Base-by-base conservation (phyloP, 257 asterid genomes). In the Nemophila menziesii region DNA sequence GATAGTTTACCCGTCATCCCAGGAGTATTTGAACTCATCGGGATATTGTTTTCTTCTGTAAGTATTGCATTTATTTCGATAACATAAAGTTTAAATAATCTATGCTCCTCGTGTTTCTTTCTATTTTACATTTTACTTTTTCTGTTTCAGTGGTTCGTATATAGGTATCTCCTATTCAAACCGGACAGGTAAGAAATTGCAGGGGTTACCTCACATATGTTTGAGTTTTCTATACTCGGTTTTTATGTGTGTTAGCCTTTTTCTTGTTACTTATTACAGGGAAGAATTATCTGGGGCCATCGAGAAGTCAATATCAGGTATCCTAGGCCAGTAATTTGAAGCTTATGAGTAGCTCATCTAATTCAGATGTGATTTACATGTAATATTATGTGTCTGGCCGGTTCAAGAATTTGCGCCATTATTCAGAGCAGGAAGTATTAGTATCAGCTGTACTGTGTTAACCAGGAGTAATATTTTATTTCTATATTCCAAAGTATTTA, bases 111-210 rank as follows among this genome's bases (percentile, higher is more conserved):
- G 43, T 22, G 13, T 42, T 13, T 41, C 3, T 19, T 49, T 38
- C 49, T 61, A 57, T 52, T 37, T 1, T 16, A 24, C 45, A 34
- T 22, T 46, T 39, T 46, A 21, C 6, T 18, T 34, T 42, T 22
- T 55, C 14, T 29, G 49, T 58, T 68, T 39, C 90, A 89, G 97
- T 89, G 95, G 95, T 84, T 89, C 71, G 59, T 77, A 16, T 80
- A 89, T 60, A 77, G 95, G 39, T 80, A 78, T 60, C 97, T 89
- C 72, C 45, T 89, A 49, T 89, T 80, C 90, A 89, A 75, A 66
- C 97, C 97, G 11, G 79, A 80, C 52, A 53, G 97, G 97, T 89
- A 60, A 52, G 80, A 33, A 60, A 29, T 29, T 22, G 19, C 22
- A 19, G 13, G 22, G 0, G 23, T 4, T 40, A 3, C n/a, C 4